These are phyloP conservation scores for Xylaria arbuscula DNA, from an alignment of 2,329 filamentous ascomycete genomes.

Conservation along the genomic window DNA sequence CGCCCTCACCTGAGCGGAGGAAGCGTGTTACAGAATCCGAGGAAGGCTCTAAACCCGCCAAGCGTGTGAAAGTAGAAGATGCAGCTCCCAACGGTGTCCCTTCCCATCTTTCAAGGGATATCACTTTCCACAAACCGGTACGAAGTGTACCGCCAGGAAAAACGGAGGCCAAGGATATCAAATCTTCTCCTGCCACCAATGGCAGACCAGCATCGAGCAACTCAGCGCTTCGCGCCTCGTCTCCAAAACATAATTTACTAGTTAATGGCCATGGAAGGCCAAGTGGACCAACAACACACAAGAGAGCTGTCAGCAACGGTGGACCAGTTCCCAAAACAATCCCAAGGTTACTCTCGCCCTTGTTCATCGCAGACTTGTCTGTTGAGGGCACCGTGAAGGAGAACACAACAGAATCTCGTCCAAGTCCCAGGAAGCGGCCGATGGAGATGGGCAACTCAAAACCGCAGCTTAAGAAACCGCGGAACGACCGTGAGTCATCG, in stretches of 20 bases:
- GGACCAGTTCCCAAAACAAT: slow-evolving; percentile 54
- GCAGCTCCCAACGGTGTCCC: slow-evolving; percentile 39
- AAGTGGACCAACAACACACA: slow-evolving; percentile 52
- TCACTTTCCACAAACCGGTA: slow-evolving; percentile 38
- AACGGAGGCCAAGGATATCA: slow-evolving; percentile 45
- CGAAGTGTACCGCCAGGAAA: slow-evolving; percentile 35
- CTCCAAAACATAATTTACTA: slow-evolving; percentile 55
- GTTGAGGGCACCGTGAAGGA: slow-evolving; percentile 49
- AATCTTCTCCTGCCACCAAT: slow-evolving; percentile 41
- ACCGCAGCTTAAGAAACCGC: slow-evolving; percentile 44
- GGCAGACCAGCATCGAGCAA: slow-evolving; percentile 42
- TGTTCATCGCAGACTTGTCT: slow-evolving; percentile 52
- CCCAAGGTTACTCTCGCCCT: slow-evolving; percentile 65
- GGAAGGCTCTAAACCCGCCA: slow-evolving; percentile 58
- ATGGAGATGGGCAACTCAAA: slow-evolving; percentile 46
- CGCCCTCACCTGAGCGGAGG: slow-evolving; percentile 58
- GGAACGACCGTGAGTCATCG: slow-evolving; percentile 47
- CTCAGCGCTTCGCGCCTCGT: slow-evolving; percentile 44
- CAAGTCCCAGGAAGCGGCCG: slow-evolving; percentile 52
- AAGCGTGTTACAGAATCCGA: slow-evolving; percentile 61
- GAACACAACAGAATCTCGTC: slow-evolving; percentile 39
- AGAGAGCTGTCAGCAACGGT: slow-evolving; percentile 52
- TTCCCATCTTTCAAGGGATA: slow-evolving; percentile 41
- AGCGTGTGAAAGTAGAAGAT: slow-evolving; percentile 59
- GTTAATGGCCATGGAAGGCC: slow-evolving; percentile 57